phyloP scores from a whole-genome alignment of 306 rosid species.

The Cucurbita argyrosperma region DNA sequence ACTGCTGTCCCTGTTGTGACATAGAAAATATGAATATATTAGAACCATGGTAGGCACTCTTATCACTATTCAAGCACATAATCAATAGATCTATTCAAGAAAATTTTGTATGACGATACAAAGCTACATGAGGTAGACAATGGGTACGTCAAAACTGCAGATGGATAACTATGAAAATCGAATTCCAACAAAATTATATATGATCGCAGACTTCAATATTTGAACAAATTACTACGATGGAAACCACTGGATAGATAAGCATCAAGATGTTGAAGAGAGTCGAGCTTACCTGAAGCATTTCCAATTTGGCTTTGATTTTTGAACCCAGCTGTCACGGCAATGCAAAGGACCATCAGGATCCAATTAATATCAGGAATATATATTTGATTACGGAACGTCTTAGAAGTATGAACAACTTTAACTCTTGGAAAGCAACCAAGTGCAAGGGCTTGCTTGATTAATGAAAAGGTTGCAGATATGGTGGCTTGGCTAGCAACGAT shows the following conservation, averaged over 20 bases:
- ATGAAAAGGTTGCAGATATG: conserved; percentile 72
- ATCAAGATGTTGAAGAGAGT: neutral
- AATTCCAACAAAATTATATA: neutral
- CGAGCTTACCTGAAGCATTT: conserved; percentile 52
- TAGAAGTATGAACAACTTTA: conserved; percentile 83
- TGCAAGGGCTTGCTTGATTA: conserved; percentile 71
- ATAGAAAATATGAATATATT: neutral
- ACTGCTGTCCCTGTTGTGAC: conserved; percentile 8
- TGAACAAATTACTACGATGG: neutral
- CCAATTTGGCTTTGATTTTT: conserved; percentile 56
- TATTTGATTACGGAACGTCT: conserved; percentile 53
- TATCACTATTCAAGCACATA: neutral
- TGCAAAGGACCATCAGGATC: conserved; percentile 71
- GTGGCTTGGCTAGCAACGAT: conserved; percentile 84
- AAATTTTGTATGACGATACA: neutral
- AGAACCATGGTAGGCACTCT: neutral
- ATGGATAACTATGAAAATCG: neutral
- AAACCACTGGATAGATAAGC: neutral
- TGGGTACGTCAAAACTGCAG: neutral
- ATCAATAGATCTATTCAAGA: neutral
- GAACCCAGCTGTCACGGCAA: conserved; percentile 51
- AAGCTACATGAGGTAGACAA: neutral
- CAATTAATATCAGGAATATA: conserved; percentile 88
- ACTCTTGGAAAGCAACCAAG: conserved; percentile 86
- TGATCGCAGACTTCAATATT: neutral